Conservation (phyloP, 306 rosid genomes). For the Cicer pinnatifidum region DNA sequence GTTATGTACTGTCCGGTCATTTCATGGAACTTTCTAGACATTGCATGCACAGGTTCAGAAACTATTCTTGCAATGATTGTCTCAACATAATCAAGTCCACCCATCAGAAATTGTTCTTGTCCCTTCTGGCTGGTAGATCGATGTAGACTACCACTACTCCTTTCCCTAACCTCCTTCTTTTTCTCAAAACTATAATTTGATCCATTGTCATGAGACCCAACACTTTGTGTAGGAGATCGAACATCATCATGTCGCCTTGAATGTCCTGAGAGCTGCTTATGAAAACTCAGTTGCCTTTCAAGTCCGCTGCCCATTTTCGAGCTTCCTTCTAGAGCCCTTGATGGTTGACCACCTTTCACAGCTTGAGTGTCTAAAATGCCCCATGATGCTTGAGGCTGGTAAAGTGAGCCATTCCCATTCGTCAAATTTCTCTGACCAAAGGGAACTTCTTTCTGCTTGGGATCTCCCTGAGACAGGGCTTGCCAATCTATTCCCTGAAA, state of each 20-base stretch:
- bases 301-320: constrained; percentile 67
- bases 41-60: constrained; percentile 71
- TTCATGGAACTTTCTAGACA: constrained; percentile 82
- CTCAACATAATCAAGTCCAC: constrained; percentile 74
- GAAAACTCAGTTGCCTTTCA: constrained; percentile 88
- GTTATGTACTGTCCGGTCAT: constrained; percentile 63
- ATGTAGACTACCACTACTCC: constrained; percentile 71
- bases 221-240: constrained; percentile 82
- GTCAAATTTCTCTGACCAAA: constrained; percentile 57
- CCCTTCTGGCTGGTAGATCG: constrained; percentile 75
- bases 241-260: constrained; percentile 77
- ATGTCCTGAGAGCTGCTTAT: constrained; percentile 77
- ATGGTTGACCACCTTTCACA: constrained; percentile 68
- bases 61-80: constrained; percentile 67
- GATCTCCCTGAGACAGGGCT: constrained; percentile 77
- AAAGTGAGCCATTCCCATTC: constrained; percentile 68
- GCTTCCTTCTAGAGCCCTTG: constrained; percentile 77
- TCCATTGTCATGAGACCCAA: constrained; percentile 90
- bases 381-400: constrained; percentile 71
- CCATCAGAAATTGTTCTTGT: constrained; percentile 60
- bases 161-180: constrained; percentile 68
- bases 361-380: constrained; percentile 68
- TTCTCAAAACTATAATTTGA: constrained; percentile 77
- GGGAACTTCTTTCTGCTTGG: constrained; percentile 76
- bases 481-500: constrained; percentile 95